Base-by-base conservation (phyloP, 148 eudicot species). In the Fagopyrum tataricum region DNA sequence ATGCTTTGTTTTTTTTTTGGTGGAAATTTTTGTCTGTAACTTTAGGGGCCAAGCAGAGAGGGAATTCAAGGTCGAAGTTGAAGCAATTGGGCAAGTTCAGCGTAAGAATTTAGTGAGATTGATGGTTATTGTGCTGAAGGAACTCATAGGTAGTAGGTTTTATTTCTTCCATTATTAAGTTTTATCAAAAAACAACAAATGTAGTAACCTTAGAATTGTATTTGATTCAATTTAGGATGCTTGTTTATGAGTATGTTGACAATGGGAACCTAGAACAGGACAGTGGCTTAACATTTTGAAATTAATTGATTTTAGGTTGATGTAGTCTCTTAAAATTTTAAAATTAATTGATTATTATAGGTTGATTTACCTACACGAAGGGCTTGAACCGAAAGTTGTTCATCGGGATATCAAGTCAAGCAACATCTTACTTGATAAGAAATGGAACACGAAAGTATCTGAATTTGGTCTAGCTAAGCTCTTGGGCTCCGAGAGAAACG, bases 31-130 rank as follows among this genome's bases (percentile, higher is more conserved):
- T 61, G 67, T 26, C 12, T 26, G 23, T 26, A 15, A 15, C 14
- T 76, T 66, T 83, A 93, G 98, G 83, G 96, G 98, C 70, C 98
- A 93, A 80, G 98, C 98, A 18, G 98, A 93, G 82, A 93, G 80
- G 72, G 98, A 93, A 81, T 93, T 93, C 70, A 90, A 89, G 82
- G 96, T 93, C 48, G 98, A 93, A 82, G 98, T 93, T 26, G 98
- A 93, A 82, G 92, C 90, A 10, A 93, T 93, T 76, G 98, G 98
- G 66, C 92, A 94, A 5, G 98, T 93, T 69, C 82, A 96, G 52
- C 98, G 90, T 71, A 93, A 93, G 86, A 88, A 87, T 85, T 83
- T 93, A 77, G 98, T 93, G 76, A 82, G 92, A 72, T 76, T 93
- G 82, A 81, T 93, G 21, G 98, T 42, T 93, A 93, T 76, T 93